Base-by-base conservation (phyloP, 192 early-diverging fungal species). In the Allomyces arbusculus region DNA sequence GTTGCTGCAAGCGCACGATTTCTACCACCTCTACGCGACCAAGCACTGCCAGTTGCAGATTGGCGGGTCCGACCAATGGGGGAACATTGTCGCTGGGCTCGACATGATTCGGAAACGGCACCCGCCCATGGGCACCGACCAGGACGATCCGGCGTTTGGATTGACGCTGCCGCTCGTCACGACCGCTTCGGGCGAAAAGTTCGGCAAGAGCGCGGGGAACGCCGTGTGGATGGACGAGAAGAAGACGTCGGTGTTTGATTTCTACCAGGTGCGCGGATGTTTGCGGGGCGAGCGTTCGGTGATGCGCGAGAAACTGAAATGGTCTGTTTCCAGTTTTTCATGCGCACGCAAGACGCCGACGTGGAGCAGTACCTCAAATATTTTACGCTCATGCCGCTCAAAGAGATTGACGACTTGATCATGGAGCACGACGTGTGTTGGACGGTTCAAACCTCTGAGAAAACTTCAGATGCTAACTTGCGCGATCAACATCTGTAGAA, bases 61-160 rank as follows among this genome's bases (percentile, higher is more conserved):
- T 24, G 94, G 94, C 44, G 94, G 94, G 40, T 91, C 88, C 70
- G 92, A 97, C 69, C 94, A 97, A 68, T 97, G 94, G 94, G 94
- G 94, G 23, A 97, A 97, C 69, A 97, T 97, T 65, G 84, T 83
- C 0, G 88, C 92, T 3, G 94, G 94, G 24, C 89, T 91, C 45
- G 92, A 97, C 63, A 69, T 97, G 70, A 94, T 97, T 61, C 80
- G 85, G 65, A 82, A 80, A 61, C 83, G 84, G 76, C 73, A 69
- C 19, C 45, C 63, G 20, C 64, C 72, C 24, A 69, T 68, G 44
- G 64, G 63, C 2, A 26, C 23, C 10, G 67, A 71, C 10, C 67
- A 71, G 19, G 71, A 74, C n/a, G 43, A 26, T 4, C 65, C 68
- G 20, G 89, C 88, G 0, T 91, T 79, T 77, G 94, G 92, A 24